Conservation (phyloP, 2,329 filamentous ascomycete genomes). For the Gliomastix tumulicola region DNA sequence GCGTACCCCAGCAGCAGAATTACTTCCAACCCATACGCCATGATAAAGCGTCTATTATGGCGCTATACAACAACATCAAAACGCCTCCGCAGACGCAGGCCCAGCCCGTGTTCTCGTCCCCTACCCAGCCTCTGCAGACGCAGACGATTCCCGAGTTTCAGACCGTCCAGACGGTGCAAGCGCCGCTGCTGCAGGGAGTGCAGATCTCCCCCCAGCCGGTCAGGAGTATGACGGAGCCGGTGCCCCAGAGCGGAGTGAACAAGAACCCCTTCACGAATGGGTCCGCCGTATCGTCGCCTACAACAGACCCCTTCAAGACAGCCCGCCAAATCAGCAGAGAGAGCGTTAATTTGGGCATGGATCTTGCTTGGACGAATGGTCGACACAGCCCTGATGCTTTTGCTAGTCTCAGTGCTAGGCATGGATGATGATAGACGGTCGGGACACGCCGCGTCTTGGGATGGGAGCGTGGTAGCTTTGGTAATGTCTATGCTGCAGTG, state of each 20-base stretch:
- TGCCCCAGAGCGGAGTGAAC: constrained; percentile 40
- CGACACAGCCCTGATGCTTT: constrained; percentile 76
- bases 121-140: constrained; percentile 15
- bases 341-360: constrained; percentile 60
- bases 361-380: constrained; percentile 60
- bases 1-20: constrained; percentile 21
- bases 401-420: constrained; percentile 62
- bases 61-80: constrained; percentile 65
- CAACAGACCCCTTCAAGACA: constrained; percentile 32
- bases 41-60: constrained; percentile 69
- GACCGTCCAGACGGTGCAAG: constrained; percentile 6
- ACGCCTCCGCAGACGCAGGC: no score
- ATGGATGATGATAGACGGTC: constrained; percentile 28
- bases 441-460: no score
- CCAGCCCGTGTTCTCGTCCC: no score
- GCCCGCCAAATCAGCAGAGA: constrained; percentile 49
- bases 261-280: constrained; percentile 52
- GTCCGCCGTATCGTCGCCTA: constrained; percentile 14
- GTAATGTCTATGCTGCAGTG: no score
- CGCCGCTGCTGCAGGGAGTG: constrained; percentile 6
- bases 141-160: constrained; percentile 20
- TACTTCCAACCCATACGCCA: constrained; percentile 39
- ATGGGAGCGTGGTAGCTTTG: no score
- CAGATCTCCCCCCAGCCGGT: constrained; percentile 17
- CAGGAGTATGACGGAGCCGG: constrained; percentile 21